These are phyloP conservation scores for Apophysomyces sp. DNA, from an alignment of 371 early-diverging fungal genomes.

Conservation along the genomic window DNA sequence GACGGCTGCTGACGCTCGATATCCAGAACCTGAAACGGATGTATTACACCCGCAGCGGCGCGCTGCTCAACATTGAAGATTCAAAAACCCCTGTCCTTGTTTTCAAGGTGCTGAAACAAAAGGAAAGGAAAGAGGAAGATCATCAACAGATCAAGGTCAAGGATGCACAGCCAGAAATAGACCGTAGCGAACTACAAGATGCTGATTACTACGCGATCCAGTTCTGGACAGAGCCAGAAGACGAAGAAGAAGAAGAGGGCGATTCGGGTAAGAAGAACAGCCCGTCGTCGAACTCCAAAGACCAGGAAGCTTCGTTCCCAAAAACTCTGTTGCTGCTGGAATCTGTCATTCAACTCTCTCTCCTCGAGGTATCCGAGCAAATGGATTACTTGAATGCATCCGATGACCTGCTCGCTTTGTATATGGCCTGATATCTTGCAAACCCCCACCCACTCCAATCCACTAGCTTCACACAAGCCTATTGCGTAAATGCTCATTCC, in stretches of 20 bases:
- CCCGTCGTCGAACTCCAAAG: not conserved
- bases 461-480: no score
- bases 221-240: constrained; percentile 23
- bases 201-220: constrained; percentile 46
- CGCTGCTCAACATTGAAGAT: constrained; percentile 72
- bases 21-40: constrained; percentile 49
- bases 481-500: no score
- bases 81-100: constrained; percentile 68
- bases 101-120: constrained; percentile 47
- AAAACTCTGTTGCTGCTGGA: constrained; percentile 64
- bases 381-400: constrained; percentile 62
- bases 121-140: not conserved
- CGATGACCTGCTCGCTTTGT: constrained; percentile 70
- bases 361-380: constrained; percentile 64
- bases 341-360: constrained; percentile 60
- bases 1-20: constrained; percentile 20
- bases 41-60: constrained; percentile 72
- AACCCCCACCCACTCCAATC: no score
- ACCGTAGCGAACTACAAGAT: constrained; percentile 28
- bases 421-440: constrained; percentile 24
- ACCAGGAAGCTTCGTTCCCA: not conserved
- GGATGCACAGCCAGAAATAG: constrained; percentile 27
- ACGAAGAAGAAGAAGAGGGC: constrained; percentile 21
- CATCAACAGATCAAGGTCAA: constrained; percentile 19
- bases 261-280: not conserved